Evolutionary conservation across 768 basidiomycete genomes (phyloP), one percentile per base, ranked within the genome.

Genomic region (Asterophora lycoperdoides): DNA sequence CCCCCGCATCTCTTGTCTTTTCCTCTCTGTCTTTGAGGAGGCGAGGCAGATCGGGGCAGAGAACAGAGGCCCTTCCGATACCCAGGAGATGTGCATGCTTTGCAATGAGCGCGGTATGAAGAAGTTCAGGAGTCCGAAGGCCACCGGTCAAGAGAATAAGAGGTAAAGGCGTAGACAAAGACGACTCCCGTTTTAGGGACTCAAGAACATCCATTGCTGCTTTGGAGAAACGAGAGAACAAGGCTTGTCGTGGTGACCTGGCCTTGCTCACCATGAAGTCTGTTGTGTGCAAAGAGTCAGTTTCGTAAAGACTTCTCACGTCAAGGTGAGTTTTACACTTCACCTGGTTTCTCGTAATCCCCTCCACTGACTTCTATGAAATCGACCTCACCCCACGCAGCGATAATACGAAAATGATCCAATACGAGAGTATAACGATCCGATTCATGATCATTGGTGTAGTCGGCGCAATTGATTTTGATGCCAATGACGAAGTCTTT

Each of bases 341-440:
- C 56, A 85, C 90, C 79, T 56, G 87, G 85, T 14, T 74, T 78
- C 59, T 91, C 88, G 56, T 94, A 95, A 60, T 85, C 83, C 0
- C 92, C 92, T 1, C 92, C 92, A 47, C 85, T 89, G 51, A 95
- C 79, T 64, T 95, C 92, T 43, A 95, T 80, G 59, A 92, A 86
- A 63, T 95, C 92, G 4, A 94, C 59, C 14, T 68, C 66, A 1
- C 75, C 74, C 82, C 89, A 89, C 33, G 64, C 61, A 0, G 84
- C 78, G 23, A 93, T 79, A 33, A 73, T 62, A 14, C 67, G 63
- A 10, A 92, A 69, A 58, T 93, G 83, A 17, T 73, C 64, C 2
- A 91, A 64, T 1, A 84, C 84, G 19, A 75, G 59, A 53, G 69
- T 70, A 28, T 67, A 64, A 2, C 51, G 56, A 52, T 54, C 50